phyloP scores from a whole-genome alignment of 2,329 filamentous ascomycete genomes.

The Penicillium sp. region DNA sequence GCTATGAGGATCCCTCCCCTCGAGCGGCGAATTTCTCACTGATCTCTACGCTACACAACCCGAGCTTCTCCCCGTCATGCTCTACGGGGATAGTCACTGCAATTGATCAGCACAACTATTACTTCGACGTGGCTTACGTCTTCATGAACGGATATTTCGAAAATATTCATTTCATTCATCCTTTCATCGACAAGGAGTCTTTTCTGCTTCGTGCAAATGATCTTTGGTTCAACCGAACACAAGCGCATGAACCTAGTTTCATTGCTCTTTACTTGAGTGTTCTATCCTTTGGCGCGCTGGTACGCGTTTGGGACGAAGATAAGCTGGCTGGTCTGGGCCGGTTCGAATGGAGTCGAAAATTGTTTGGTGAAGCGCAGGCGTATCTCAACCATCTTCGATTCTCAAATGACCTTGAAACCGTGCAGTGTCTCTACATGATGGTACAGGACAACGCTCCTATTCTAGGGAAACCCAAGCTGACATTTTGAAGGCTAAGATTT shows the following conservation, averaged over 20 bases:
- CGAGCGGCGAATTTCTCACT: slow-evolving; percentile 31
- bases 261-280: slow-evolving; percentile 45
- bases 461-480: neutral
- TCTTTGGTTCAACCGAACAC: slow-evolving; percentile 36
- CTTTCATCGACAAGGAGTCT: slow-evolving; percentile 43
- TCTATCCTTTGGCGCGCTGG: slow-evolving; percentile 43
- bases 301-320: slow-evolving; percentile 41
- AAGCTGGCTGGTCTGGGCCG: slow-evolving; percentile 41
- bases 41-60: slow-evolving; percentile 44
- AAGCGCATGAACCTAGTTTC: slow-evolving; percentile 37
- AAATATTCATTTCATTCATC: slow-evolving; percentile 46
- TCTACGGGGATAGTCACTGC: slow-evolving; percentile 14
- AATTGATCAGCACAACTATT: slow-evolving; percentile 30
- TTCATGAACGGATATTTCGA: slow-evolving; percentile 47
- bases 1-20: slow-evolving; percentile 11
- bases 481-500: slow-evolving; percentile 40
- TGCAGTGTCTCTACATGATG: slow-evolving; percentile 46
- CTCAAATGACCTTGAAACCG: slow-evolving; percentile 44
- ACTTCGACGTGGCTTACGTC: slow-evolving; percentile 41
- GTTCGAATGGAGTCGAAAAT: slow-evolving; percentile 43
- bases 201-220: slow-evolving; percentile 42
- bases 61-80: slow-evolving; percentile 36
- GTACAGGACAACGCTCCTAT: slow-evolving; percentile 17
- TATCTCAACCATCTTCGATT: slow-evolving; percentile 38
- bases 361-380: slow-evolving; percentile 41